Base-by-base conservation (phyloP, 2,329 filamentous ascomycete species). In the Claviceps lovelessii region DNA sequence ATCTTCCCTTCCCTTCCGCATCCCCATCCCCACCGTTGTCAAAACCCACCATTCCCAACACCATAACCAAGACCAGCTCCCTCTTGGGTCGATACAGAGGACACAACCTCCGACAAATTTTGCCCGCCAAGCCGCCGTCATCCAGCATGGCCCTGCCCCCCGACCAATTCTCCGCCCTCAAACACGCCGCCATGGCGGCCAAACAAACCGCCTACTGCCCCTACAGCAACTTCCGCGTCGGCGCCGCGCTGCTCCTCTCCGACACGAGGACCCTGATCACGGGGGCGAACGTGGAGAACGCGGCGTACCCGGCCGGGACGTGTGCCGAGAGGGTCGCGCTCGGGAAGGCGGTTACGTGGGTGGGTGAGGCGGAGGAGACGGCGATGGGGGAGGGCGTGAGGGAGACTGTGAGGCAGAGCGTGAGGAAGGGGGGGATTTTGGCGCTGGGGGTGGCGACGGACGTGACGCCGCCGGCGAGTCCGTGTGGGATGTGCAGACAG, bases 401-500 rank as follows among this genome's bases (percentile, higher is more conserved):
- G 17, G 63, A 53, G 9, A 13, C 11, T 23, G 23, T 23, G 19
- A 46, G 6, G 23, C 0, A 15, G 6, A 41, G 11, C 1, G 37
- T 41, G 5, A 15, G 37, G 37, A 15, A 5, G 37, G 28, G 46
- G 1, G 46, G 28, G 0, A 23, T 94, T 71, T 84, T 81, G 64
- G 91, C 90, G 23, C 70, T 98, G 28, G 91, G 87, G 17, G 90
- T 98, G 4, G 80, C 87, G 7, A 94, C 90, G 6, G 87, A 96
- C 66, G 85, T 87, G 46, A 71, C 70, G 37, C 80, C 81, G 35
- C 81, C 83, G 4, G 79, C 79, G 50, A 84, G 84, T 58, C 93
- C 93, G 0, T 98, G 93, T 67, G 93, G 93, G 54, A 96, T 95
- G 90, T 97, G 91, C 69, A 78, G 91, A 63, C 91, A 96, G 68